Conservation (phyloP, 179 eudicot genomes). For the Carnegiea gigantea region DNA sequence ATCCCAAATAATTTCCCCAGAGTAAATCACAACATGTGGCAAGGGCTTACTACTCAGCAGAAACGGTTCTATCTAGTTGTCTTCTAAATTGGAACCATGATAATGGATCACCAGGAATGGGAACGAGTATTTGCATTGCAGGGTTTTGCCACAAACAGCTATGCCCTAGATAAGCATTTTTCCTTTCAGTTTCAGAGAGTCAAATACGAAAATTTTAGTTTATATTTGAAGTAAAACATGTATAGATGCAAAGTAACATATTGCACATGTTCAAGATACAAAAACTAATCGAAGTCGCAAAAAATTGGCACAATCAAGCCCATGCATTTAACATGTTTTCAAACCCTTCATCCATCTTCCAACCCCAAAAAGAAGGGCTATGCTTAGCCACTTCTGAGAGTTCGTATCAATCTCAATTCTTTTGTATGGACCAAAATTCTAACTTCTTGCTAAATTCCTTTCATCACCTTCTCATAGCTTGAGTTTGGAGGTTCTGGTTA, state of each 20-base stretch:
- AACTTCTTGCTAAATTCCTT: background rate
- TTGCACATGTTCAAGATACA: background rate
- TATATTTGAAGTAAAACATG: background rate
- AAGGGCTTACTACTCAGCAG: too few species aligned
- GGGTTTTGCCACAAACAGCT: too few species aligned
- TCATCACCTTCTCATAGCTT: constrained; percentile 37
- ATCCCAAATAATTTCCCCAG: too few species aligned
- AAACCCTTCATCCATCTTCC: constrained; percentile 13
- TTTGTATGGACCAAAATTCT: constrained; percentile 12
- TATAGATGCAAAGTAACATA: constrained; percentile 11
- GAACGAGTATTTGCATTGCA: too few species aligned
- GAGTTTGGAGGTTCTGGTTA: constrained; percentile 84
- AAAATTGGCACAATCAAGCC: constrained; percentile 16
- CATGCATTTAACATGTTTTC: constrained; percentile 1
- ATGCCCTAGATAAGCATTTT: too few species aligned
- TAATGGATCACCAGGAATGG: too few species aligned
- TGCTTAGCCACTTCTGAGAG: constrained; percentile 9
- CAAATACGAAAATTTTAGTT: too few species aligned
- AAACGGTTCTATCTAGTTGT: too few species aligned
- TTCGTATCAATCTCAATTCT: constrained; percentile 8
- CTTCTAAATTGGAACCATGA: too few species aligned
- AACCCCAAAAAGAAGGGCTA: constrained; percentile 25
- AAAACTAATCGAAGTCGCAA: constrained; percentile 8
- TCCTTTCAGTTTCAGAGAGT: too few species aligned
- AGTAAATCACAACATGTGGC: too few species aligned